Conservation (phyloP, 768 basidiomycete genomes). For the Kwoniella shandongensis region DNA sequence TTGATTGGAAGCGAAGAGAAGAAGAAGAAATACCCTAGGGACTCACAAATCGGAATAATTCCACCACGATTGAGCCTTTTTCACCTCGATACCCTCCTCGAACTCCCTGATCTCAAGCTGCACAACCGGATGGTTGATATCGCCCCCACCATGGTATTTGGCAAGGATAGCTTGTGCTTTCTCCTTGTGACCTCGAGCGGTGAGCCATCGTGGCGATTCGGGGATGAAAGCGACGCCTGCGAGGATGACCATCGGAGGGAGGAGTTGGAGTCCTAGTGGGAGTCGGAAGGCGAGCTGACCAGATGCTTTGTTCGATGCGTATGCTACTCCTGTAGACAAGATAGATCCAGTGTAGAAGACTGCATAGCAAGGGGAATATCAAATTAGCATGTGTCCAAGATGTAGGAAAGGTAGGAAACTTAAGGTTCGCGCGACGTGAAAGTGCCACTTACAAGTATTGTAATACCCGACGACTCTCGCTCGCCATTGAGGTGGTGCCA, state of each 20-base stretch:
- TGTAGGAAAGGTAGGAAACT: neutral
- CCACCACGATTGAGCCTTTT: constrained; percentile 62
- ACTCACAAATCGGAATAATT: constrained; percentile 54
- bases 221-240: constrained; percentile 55
- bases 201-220: constrained; percentile 63
- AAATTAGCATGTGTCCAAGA: neutral
- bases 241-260: constrained; percentile 36
- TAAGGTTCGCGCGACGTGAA: no score
- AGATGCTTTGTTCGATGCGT: constrained; percentile 36
- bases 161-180: constrained; percentile 59
- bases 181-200: constrained; percentile 57
- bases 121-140: constrained; percentile 59
- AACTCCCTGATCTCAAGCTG: constrained; percentile 61
- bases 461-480: constrained; percentile 30
- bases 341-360: constrained; percentile 40
- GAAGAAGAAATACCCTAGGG: no score
- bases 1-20: neutral
- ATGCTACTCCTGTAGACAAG: constrained; percentile 39
- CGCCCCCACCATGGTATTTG: constrained; percentile 57
- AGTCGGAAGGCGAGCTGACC: constrained; percentile 36
- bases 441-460: constrained; percentile 8
- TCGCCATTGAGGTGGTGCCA: constrained; percentile 35
- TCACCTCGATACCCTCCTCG: constrained; percentile 58
- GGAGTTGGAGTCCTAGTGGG: constrained; percentile 43
- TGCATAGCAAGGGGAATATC: neutral